Conservation (phyloP, 2,329 filamentous ascomycete species). For the Apiospora malaysiana region DNA sequence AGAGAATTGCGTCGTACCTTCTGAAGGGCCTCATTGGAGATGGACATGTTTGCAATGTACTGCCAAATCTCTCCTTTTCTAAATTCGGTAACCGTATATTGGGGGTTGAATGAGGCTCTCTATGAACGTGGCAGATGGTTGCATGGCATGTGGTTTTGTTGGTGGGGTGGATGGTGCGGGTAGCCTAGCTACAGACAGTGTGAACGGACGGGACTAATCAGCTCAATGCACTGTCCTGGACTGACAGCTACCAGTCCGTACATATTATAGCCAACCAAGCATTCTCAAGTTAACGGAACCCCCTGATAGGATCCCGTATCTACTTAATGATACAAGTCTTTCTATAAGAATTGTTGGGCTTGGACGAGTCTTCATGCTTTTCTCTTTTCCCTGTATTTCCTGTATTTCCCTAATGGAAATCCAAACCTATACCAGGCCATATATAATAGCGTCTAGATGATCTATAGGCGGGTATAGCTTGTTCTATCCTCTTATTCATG, state of each 20-base stretch:
- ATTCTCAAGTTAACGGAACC: no score
- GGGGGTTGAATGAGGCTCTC: conserved; percentile 7
- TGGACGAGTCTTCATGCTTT: neutral
- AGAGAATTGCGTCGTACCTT: conserved; percentile 65
- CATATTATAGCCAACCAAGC: neutral
- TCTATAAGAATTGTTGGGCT: no score
- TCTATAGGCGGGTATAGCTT: neutral
- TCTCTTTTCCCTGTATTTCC: neutral
- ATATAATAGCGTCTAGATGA: neutral
- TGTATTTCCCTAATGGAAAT: neutral
- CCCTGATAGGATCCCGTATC: no score
- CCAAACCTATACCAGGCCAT: neutral
- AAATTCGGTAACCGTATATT: neutral
- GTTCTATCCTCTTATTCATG: neutral
- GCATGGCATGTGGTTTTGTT: conserved; percentile 8
- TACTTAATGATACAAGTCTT: neutral
- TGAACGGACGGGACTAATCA: neutral
- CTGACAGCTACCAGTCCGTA: neutral
- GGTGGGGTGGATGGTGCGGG: neutral
- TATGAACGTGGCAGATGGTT: neutral
- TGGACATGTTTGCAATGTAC: conserved; percentile 49
- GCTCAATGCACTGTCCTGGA: neutral
- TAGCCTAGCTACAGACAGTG: conserved; percentile 5
- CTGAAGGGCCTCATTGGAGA: conserved; percentile 90
- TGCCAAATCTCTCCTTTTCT: neutral